Evolutionary conservation across 208 protist genomes (phyloP), one percentile per base, ranked within the genome.

Genomic region (Leishmania tropica): DNA sequence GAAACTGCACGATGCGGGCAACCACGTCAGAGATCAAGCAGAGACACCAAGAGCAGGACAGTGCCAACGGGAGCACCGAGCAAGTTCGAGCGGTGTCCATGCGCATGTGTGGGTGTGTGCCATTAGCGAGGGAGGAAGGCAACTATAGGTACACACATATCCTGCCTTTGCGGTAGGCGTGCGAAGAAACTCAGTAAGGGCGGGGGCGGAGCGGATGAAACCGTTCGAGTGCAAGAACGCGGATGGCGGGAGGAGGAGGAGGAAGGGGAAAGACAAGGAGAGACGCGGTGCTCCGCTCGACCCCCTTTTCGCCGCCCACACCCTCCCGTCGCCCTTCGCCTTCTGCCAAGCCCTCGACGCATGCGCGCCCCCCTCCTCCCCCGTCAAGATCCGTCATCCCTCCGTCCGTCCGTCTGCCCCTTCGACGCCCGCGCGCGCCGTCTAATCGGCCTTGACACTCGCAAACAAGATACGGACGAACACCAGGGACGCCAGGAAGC

Each of bases 401-500:
- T 54, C 31, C 42, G 35, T 62, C 62, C 45, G 11, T 64, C 3
- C 35, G 35, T 73, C n/a, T 75, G 67, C 65, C 2, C 37, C 21
- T 45, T 37, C 28, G 60, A 67, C 2, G 65, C 65, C 51, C 51
- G 15, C 51, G 19, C 37, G 2, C 45, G 10, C 28, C 45, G 70
- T 24, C 71, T 75, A 95, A 37, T 91, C 92, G 11, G 79, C 83
- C 76, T 92, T 91, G 21, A 93, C 81, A 60, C 73, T 87, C 6
- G 77, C 75, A 79, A 92, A 96, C 40, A 94, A 86, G 28, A 81
- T 85, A 62, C 82, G 82, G 28, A 96, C 85, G 74, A 96, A 94
- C 0, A 54, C n/a, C n/a, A 94, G 84, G 7, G 90, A 81, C 6
- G 86, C 85, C 3, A 90, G 28, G 79, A 96, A 94, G 53, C 92